These are phyloP conservation scores for Bidens hawaiensis DNA, from an alignment of 140 eudicot species.

Conservation along the genomic window DNA sequence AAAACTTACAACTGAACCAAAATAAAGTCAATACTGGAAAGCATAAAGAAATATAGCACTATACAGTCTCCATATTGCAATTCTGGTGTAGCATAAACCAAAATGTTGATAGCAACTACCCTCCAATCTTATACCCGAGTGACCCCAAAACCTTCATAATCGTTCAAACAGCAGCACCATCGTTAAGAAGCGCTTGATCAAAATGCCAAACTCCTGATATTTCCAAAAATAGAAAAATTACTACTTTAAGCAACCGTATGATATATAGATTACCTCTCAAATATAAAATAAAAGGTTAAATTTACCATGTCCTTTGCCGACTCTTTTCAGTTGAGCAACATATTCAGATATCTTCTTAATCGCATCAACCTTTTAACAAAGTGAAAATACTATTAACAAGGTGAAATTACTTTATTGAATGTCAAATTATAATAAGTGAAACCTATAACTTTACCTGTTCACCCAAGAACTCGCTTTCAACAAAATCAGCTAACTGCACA, in stretches of 20 bases:
- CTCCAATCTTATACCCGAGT: background rate
- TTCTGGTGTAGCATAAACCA: conserved; percentile 5
- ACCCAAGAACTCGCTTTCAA: conserved; percentile 70
- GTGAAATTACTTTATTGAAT: background rate
- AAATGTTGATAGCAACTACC: conserved; percentile 7
- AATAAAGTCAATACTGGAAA: conserved; percentile 6
- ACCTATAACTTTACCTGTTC: conserved; percentile 62
- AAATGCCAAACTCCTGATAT: conserved; percentile 75
- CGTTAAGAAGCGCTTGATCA: conserved; percentile 50
- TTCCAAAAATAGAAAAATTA: conserved; percentile 10
- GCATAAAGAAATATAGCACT: conserved; percentile 10
- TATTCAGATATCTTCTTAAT: conserved; percentile 94
- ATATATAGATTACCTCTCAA: background rate
- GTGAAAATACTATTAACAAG: background rate
- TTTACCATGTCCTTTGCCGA: conserved; percentile 98
- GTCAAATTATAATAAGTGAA: background rate
- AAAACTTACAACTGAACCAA: conserved; percentile 19
- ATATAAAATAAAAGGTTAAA: background rate
- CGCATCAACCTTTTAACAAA: conserved; percentile 67
- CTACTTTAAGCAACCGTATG: conserved; percentile 4
- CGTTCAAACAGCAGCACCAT: conserved; percentile 44
- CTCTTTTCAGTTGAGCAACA: conserved; percentile 90
- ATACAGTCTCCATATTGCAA: conserved; percentile 24
- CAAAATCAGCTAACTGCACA: conserved; percentile 83
- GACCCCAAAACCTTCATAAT: conserved; percentile 7